Evolutionary conservation across 306 rosid genomes (phyloP), one percentile per base, ranked within the genome.

Genomic region (Fagus sylvatica): DNA sequence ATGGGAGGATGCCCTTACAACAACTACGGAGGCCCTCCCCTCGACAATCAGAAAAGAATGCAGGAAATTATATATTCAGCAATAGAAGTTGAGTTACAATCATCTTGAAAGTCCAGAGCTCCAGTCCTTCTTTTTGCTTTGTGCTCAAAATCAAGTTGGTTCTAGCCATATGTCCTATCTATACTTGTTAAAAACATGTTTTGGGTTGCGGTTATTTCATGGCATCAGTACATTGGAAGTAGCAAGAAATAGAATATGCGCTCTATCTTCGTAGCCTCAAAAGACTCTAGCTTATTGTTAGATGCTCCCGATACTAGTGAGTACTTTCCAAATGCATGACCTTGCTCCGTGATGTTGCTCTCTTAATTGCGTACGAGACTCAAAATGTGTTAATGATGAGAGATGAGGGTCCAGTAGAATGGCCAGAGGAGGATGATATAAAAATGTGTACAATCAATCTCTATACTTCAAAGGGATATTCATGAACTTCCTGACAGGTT

Each of bases 41-140:
- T 0, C 10, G 0, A n/a, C 0, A n/a, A 15, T 19, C 22, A 2
- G 22, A 53, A 6, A 53, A 17, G 7, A 16, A 60, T 48, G 3
- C 32, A 30, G 0, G 17, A 7, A 1, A 4, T 33, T 2, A 9
- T 72, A 2, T 76, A 80, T 16, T 67, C 13, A 42, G 66, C 74
- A 34, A 80, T 79, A 54, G 54, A n/a, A 55, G 74, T 34, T 84
- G 68, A 84, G 88, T 77, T 87, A 71, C 53, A 40, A 80, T 0
- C 84, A 43, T n/a, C 3, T 84, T 41, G 78, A 66, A 56, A 22
- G 68, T 16, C 69, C 53, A 4, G 85, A 84, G 49, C 64, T 74
- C 11, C 68, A 80, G 54, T 13, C 64, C 4, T 16, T 56, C 17
- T 82, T 87, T 77, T 43, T 82, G 55, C 60, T 78, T 2, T 88